Base-by-base conservation (phyloP, 805 yeast species). In the Pichia insulana region DNA sequence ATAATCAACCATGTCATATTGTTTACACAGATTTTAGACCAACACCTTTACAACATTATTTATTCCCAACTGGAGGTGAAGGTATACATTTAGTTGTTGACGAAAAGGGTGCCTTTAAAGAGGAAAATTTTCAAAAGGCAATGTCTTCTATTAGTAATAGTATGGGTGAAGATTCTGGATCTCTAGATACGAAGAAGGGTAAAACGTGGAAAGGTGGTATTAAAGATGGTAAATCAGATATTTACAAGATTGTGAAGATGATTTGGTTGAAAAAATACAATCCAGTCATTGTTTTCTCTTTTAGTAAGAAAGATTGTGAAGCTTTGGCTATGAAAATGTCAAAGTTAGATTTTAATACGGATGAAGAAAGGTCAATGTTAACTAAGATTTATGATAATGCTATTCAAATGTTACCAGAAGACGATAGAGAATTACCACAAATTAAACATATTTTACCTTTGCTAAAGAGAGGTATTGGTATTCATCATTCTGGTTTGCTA, bases 11-110 rank as follows among this genome's bases (percentile, higher is more conserved):
- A 6, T 92, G 99, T 60, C 97, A 92, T 63, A 95, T 92, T 62
- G 98, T 92, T 17, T 92, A 92, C 64, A 92, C 99, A 1, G 96
- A 92, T 67, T 92, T 90, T 74, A 81, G 99, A 62, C 99, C 99
- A 31, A 92, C 99, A 7, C 99, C 99, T 1, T 69, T 92, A 52
- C 99, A 92, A 63, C 99, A 92, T 66, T 92, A 92, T 56, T 68
- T 92, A 41, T 92, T 92, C 69, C 98, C 99, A 22, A 94, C 96
- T n/a, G 94, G 89, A 44, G 97, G 98, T 43, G 95, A 86, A 59
- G 99, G 99, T 46, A 92, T 92, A 45, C 95, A 92, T 62, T 71
- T 92, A 51, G 99, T 92, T 13, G 97, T 92, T 36, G 99, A 92
- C 59, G 99, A 92, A 65, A 89, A 90, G 67, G 89, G 97, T 35